Percentiles rank a stretch among this genome's conserved stretches.
Evolutionary conservation across 352 stramenopile genomes (phyloP).

Genomic region (Thalassiosira ordinaria): DNA sequence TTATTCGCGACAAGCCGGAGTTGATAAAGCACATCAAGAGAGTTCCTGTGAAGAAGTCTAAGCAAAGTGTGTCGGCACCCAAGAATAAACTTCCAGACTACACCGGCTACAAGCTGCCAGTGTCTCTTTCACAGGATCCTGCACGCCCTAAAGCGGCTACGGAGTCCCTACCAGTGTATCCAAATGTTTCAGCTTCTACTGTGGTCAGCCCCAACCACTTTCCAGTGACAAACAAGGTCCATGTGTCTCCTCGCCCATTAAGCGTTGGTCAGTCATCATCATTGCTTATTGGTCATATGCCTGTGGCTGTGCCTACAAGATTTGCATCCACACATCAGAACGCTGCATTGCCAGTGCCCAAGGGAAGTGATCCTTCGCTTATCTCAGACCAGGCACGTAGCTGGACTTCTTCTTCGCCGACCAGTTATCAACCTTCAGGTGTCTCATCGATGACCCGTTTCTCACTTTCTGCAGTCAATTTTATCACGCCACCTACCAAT

Average conservation of each 20-base stretch:
- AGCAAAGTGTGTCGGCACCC: background rate
- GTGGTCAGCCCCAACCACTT: background rate
- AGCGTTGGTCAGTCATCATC: conserved; percentile 1
- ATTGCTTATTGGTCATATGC: conserved; percentile 4
- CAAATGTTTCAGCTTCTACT: background rate
- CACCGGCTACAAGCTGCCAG: background rate
- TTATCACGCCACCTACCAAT: background rate
- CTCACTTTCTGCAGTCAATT: background rate
- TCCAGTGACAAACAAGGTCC: background rate
- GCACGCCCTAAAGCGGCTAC: background rate
- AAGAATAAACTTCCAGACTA: conserved; percentile 3
- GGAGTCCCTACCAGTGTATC: background rate
- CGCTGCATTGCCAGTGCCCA: background rate
- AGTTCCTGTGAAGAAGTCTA: conserved; percentile 35
- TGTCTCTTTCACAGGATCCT: background rate
- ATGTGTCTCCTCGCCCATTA: background rate
- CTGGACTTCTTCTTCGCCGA: background rate
- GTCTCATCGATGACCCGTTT: background rate
- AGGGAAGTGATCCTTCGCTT: background rate
- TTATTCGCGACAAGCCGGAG: conserved; percentile 26
- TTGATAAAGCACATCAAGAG: conserved; percentile 35
- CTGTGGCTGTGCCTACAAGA: background rate
- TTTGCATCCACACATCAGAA: conserved; percentile 6
- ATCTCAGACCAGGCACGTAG: background rate
- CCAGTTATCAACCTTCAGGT: background rate